These are phyloP conservation scores for Solanum sparsipilum DNA, from an alignment of 257 asterid genomes.

Conservation along the genomic window DNA sequence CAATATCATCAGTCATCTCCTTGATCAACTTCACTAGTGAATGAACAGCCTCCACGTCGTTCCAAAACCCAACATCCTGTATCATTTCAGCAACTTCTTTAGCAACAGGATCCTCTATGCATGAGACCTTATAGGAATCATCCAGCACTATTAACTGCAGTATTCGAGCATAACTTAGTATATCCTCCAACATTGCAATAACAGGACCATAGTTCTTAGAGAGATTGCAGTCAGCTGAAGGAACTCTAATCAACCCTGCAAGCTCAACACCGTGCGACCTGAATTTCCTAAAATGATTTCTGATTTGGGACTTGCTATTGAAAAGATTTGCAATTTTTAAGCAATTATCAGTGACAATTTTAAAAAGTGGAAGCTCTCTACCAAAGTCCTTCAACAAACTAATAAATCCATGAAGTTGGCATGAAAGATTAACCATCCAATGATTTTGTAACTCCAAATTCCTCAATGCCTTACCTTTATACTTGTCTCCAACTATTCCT, in stretches of 20 bases:
- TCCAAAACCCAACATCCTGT: slow-evolving; percentile 68
- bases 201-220: slow-evolving; percentile 36
- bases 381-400: slow-evolving; percentile 66
- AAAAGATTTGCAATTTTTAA: slow-evolving; percentile 49
- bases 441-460: slow-evolving; percentile 51
- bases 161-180: slow-evolving; percentile 41
- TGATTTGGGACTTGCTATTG: slow-evolving; percentile 49
- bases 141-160: slow-evolving; percentile 52
- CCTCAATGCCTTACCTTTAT: slow-evolving; percentile 53
- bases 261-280: slow-evolving; percentile 45
- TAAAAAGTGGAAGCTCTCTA: slow-evolving; percentile 59
- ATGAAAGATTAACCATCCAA: slow-evolving; percentile 82
- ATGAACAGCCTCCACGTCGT: slow-evolving; percentile 53
- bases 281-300: slow-evolving; percentile 47
- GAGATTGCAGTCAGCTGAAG: slow-evolving; percentile 32
- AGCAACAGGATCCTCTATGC: slow-evolving; percentile 37
- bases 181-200: slow-evolving; percentile 62
- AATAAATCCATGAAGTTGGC: slow-evolving; percentile 59
- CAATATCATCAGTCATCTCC: slow-evolving; percentile 59
- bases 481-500: slow-evolving; percentile 74
- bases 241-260: slow-evolving; percentile 47
- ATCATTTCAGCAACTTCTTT: slow-evolving; percentile 42
- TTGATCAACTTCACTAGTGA: slow-evolving; percentile 49
- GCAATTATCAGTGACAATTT: slow-evolving; percentile 45
- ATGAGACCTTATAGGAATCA: slow-evolving; percentile 46